Evolutionary conservation across 2,329 filamentous ascomycete species (phyloP), one percentile per base, ranked within the genome.

Genomic region (Claviceps lovelessii): DNA sequence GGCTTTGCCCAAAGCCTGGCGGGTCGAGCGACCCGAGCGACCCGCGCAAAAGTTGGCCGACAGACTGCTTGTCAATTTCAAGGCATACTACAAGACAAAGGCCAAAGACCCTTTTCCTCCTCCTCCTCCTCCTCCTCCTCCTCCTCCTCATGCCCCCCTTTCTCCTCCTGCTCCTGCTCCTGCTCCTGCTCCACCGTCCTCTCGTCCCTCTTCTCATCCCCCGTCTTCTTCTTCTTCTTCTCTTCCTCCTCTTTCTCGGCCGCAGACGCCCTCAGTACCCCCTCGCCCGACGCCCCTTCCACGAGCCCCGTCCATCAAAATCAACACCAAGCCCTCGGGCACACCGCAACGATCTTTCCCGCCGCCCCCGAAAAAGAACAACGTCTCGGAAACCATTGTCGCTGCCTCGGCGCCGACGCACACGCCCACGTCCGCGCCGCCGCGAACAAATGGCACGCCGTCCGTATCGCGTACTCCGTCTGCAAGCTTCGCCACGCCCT

Each of bases 1-100:
- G 17, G 66, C 66, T 55, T 63, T 72, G 52, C 72, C 72, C 9
- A 72, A 72, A 60, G 65, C 62, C 9, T 74, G 72, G 72, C 70
- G 62, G 58, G 66, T 66, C 17, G 66, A 68, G 57, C 66, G 70
- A 56, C 63, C 67, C 17, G 66, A 68, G 57, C 66, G 70, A 56
- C 63, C 67, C 6, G 60, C 62, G 10, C 64, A 67, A 54, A 66
- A 68, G 56, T 62, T 68, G n/a, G 62, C 65, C 9, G 67, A 70
- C 53, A 66, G 65, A 57, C 62, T 71, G 48, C 60, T 70, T 28
- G 57, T 72, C 51, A 65, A 62, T 49, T 73, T 73, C 64, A 68
- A 68, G 53, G 67, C 70, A 2, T 68, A 66, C 59, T 70, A 69
- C 58, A 69, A 65, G 60, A 68, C 62, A 13, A 64, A 65, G 48